A percentile compares a stretch with the other conserved stretches of the same genome.
Evolutionary conservation across 257 asterid species (phyloP).

Genomic region (Jacaranda copaia): DNA sequence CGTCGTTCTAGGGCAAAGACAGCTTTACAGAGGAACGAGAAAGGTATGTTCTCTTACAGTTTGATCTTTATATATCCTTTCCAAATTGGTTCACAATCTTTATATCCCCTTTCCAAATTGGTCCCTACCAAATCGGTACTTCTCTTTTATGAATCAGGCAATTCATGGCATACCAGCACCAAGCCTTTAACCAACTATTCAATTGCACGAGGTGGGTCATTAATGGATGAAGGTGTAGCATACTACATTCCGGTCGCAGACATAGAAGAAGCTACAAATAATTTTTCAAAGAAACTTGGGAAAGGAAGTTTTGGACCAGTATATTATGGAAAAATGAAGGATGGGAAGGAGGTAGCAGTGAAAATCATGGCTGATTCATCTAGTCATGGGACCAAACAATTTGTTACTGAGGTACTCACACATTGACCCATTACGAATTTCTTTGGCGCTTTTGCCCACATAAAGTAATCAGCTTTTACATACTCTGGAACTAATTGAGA

Average conservation of each 20-base stretch:
- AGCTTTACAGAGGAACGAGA: constrained; percentile 47
- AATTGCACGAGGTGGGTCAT: constrained; percentile 71
- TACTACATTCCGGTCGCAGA: constrained; percentile 78
- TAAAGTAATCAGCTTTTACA: too few relatives aligned
- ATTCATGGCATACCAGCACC: constrained; percentile 62
- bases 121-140: constrained; percentile 8
- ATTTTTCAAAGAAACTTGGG: constrained; percentile 77
- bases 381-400: constrained; percentile 90
- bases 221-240: constrained; percentile 92
- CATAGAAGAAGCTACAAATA: constrained; percentile 79
- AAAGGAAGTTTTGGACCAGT: constrained; percentile 99
- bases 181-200: constrained; percentile 58
- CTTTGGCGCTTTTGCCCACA: too few relatives aligned
- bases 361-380: constrained; percentile 97
- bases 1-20: constrained; percentile 54
- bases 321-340: constrained; percentile 84
- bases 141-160: constrained; percentile 47
- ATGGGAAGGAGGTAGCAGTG: constrained; percentile 94
- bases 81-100: constrained; percentile 2
- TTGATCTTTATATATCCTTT: constrained; percentile 5
- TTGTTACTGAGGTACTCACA: constrained; percentile 77
- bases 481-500: too few relatives aligned
- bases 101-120: constrained; percentile 13
- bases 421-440: neutral
- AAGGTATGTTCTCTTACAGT: constrained; percentile 45